These are phyloP conservation scores for Cutaneotrichosporon curvatum DNA, from an alignment of 1,284 basidiomycete genomes.

Conservation along the genomic window DNA sequence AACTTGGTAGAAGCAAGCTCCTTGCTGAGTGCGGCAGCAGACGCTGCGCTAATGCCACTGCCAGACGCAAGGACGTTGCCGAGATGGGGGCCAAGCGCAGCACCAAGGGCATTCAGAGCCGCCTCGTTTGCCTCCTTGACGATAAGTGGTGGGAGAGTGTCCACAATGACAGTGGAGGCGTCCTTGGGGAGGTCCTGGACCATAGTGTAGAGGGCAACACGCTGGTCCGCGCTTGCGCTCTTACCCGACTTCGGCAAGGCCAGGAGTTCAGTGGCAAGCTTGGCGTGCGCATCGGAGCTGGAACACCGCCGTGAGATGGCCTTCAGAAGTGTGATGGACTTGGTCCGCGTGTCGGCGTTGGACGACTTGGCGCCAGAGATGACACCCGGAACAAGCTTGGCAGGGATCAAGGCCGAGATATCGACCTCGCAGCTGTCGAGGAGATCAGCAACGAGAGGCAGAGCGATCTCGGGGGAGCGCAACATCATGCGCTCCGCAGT, in stretches of 20 bases:
- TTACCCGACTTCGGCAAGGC: conserved; percentile 70
- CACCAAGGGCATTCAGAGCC: conserved; percentile 54
- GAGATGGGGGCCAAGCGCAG: conserved; percentile 58
- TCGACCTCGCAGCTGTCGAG: conserved; percentile 44
- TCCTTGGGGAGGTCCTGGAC: conserved; percentile 55
- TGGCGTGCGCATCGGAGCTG: conserved; percentile 38
- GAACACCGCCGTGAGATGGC: conserved; percentile 49
- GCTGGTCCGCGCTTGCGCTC: conserved; percentile 76
- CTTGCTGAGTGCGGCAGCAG: conserved; percentile 54
- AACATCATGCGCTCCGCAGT: conserved; percentile 42
- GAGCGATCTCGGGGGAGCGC: conserved; percentile 39
- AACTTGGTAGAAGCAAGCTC: conserved; percentile 62
- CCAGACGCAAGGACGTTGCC: conserved; percentile 51
- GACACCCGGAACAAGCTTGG: conserved; percentile 58
- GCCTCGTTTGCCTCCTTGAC: conserved; percentile 69
- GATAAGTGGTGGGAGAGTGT: conserved; percentile 56
- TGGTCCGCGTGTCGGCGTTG: conserved; percentile 58
- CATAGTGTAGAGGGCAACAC: conserved; percentile 73
- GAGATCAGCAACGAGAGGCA: conserved; percentile 37
- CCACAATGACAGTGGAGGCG: conserved; percentile 55
- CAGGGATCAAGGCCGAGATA: conserved; percentile 54
- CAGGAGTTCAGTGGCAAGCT: conserved; percentile 59
- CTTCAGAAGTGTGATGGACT: conserved; percentile 58
- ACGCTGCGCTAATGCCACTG: conserved; percentile 49
- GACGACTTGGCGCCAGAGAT: conserved; percentile 71